Percentiles rank a stretch among this genome's conserved stretches.
Evolutionary conservation across 1,284 basidiomycete genomes (phyloP).

Genomic region (Austroboletus sp.): DNA sequence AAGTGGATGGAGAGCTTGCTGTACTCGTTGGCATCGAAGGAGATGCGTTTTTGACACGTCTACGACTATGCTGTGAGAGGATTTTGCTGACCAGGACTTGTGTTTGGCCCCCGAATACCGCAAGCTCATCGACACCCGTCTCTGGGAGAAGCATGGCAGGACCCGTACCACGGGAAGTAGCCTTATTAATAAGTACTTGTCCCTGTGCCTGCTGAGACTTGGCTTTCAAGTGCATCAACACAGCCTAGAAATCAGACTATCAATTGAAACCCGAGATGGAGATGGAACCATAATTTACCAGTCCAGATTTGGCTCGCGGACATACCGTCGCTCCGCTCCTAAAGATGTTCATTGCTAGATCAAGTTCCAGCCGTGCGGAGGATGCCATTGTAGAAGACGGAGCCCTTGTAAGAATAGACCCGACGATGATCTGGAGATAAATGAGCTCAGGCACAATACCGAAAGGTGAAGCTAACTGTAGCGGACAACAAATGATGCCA

Average conservation of each 20-base stretch:
- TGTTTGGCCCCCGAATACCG: conserved; percentile 60
- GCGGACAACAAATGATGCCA: conserved; percentile 54
- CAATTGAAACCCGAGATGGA: not conserved
- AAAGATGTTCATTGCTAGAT: conserved; percentile 51
- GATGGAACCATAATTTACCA: conserved; percentile 34
- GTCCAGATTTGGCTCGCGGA: conserved; percentile 45
- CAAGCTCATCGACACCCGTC: conserved; percentile 56
- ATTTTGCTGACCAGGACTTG: conserved; percentile 50
- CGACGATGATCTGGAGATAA: conserved; percentile 46
- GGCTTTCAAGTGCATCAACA: conserved; percentile 42
- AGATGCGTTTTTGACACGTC: conserved; percentile 14
- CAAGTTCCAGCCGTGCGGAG: conserved; percentile 51
- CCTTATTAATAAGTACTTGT: conserved; percentile 37
- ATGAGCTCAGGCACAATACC: conserved; percentile 12
- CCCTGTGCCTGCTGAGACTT: conserved; percentile 44
- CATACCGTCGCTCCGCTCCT: conserved; percentile 43
- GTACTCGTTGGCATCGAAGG: conserved; percentile 18
- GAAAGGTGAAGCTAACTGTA: conserved; percentile 35
- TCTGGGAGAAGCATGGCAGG: conserved; percentile 33
- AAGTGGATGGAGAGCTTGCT: conserved; percentile 23
- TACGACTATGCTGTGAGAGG: conserved; percentile 33
- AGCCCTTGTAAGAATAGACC: conserved; percentile 49
- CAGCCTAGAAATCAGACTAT: conserved; percentile 32
- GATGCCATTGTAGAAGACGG: conserved; percentile 54
- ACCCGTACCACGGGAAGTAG: conserved; percentile 14